Percentiles rank a stretch among this genome's conserved stretches.
phyloP scores from a whole-genome alignment of 305 asterid species.

The Solanum aculeatissimum region DNA sequence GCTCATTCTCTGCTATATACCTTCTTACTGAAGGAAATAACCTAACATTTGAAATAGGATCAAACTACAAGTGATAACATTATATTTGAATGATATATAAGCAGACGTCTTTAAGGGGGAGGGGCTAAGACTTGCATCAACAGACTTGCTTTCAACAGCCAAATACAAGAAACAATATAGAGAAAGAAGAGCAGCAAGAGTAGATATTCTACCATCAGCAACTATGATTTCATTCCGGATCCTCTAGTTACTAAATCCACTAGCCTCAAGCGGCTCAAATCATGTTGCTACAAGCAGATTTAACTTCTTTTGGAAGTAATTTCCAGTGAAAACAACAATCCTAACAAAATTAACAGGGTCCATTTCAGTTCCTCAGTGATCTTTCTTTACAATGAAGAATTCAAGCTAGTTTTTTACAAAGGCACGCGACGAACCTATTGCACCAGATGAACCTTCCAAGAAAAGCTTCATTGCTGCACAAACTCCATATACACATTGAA shows the following conservation, averaged over 20 bases:
- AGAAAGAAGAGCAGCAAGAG: background rate
- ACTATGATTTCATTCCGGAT: background rate
- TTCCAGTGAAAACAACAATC: background rate
- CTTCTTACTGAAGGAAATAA: background rate
- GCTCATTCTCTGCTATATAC: background rate
- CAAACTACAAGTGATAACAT: background rate
- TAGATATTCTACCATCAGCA: background rate
- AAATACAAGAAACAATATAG: background rate
- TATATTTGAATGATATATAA: too few relatives aligned
- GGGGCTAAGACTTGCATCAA: background rate
- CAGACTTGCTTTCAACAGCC: background rate
- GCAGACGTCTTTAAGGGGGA: background rate
- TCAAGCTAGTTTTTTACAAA: background rate
- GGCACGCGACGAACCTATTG: background rate
- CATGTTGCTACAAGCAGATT: background rate
- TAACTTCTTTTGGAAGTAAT: background rate
- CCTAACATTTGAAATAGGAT: background rate
- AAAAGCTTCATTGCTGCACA: background rate
- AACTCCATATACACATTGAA: background rate
- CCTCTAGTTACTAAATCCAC: background rate
- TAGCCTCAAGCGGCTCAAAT: background rate
- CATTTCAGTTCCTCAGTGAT: background rate
- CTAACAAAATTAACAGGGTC: background rate
- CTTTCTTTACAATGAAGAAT: background rate
- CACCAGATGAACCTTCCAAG: background rate